A percentile compares a stretch with the other conserved stretches of the same genome.
phyloP scores from a whole-genome alignment of 2,329 filamentous ascomycete genomes.

The Endothia cerciana region DNA sequence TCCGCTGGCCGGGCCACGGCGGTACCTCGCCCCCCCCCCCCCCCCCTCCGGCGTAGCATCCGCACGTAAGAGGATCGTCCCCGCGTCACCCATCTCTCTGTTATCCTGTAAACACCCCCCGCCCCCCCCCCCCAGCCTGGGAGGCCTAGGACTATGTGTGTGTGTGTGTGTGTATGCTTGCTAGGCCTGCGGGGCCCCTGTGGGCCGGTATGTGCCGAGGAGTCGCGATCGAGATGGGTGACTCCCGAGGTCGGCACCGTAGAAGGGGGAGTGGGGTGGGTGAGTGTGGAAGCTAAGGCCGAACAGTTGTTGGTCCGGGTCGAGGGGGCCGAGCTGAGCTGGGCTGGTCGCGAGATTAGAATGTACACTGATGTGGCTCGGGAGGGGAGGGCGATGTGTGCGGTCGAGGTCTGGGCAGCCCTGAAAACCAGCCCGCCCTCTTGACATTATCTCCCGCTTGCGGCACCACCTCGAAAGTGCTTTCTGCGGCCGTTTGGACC shows the following conservation, averaged over 20 bases:
- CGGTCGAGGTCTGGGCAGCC: too few relatives aligned
- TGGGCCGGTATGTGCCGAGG: not conserved
- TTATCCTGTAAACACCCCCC: too few relatives aligned
- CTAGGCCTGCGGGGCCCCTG: not conserved
- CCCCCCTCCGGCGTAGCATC: too few relatives aligned
- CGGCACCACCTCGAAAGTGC: not conserved
- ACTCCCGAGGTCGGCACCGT: conserved; percentile 1
- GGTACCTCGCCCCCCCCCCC: not conserved
- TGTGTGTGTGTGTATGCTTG: too few relatives aligned
- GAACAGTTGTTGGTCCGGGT: not conserved
- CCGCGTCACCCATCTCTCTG: too few relatives aligned
- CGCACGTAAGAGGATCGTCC: too few relatives aligned
- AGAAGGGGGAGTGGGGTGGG: not conserved
- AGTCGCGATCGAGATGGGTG: not conserved
- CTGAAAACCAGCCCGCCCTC: not conserved
- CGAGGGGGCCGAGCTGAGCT: not conserved
- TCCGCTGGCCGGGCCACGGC: too few relatives aligned
- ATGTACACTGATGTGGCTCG: not conserved
- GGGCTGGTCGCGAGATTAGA: not conserved
- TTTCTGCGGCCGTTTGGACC: not conserved
- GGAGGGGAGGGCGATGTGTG: too few relatives aligned
- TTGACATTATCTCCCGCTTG: not conserved
- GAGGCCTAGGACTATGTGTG: too few relatives aligned
- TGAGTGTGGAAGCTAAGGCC: too few relatives aligned
- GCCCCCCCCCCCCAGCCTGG: not conserved